Evolutionary conservation across 2,329 filamentous ascomycete species (phyloP).

Genomic region (Fusarium nanum): DNA sequence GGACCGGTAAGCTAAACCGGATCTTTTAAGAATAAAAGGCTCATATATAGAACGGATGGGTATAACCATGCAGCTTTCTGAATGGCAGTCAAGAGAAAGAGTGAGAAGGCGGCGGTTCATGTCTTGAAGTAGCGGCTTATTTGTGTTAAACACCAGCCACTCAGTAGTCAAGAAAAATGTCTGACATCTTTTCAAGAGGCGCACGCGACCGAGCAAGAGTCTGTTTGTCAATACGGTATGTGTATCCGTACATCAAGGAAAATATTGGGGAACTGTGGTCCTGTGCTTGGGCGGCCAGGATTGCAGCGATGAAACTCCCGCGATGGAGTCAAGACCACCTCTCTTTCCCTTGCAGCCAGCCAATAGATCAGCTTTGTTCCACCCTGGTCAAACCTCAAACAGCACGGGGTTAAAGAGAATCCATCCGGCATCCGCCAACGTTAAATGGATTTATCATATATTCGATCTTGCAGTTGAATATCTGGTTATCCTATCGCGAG

Average conservation of each 20-base stretch:
- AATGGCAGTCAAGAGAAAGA: not conserved
- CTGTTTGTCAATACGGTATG: not conserved
- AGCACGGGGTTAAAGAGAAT: slow-evolving; percentile 25
- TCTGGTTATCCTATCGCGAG: slow-evolving; percentile 1
- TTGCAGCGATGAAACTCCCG: slow-evolving; percentile 38
- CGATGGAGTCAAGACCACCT: slow-evolving; percentile 19
- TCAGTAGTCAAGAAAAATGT: slow-evolving; percentile 7
- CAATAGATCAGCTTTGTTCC: slow-evolving; percentile 16
- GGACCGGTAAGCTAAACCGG: slow-evolving; percentile 4
- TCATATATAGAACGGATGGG: not conserved
- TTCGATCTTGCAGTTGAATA: not conserved
- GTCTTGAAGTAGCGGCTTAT: not conserved
- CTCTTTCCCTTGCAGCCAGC: slow-evolving; percentile 34
- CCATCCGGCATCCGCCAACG: not conserved
- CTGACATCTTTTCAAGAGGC: slow-evolving; percentile 20
- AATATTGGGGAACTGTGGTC: slow-evolving; percentile 11
- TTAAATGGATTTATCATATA: not conserved
- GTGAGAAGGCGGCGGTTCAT: not conserved
- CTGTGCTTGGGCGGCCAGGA: slow-evolving; percentile 33
- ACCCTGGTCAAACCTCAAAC: slow-evolving; percentile 44
- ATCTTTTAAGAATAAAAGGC: slow-evolving; percentile 1
- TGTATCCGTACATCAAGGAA: not conserved
- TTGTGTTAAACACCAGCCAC: slow-evolving; percentile 26
- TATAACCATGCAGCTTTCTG: not conserved
- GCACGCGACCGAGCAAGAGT: slow-evolving; percentile 18